Percentiles rank a stretch among this genome's conserved stretches.
Conservation (phyloP, 345 rosid genomes). For the Kernera saxatilis region DNA sequence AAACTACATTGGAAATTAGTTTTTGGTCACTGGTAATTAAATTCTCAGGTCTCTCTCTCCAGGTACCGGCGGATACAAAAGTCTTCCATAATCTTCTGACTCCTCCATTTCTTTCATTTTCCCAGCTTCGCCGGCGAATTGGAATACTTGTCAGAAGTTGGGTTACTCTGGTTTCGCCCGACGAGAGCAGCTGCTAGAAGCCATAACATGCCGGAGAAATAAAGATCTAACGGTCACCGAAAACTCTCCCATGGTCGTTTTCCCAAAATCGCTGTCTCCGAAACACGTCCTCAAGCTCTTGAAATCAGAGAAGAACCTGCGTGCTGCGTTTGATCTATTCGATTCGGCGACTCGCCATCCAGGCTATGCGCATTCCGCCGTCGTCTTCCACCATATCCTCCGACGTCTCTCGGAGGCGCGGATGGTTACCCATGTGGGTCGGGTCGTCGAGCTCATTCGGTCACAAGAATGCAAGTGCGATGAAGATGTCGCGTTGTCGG, state of each 20-base stretch:
- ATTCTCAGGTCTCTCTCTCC: neutral
- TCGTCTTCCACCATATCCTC: constrained; percentile 72
- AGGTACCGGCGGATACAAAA: neutral
- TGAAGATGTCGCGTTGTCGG: constrained; percentile 69
- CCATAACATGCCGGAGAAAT: constrained; percentile 10
- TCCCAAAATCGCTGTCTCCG: constrained; percentile 53
- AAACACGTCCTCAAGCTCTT: constrained; percentile 56
- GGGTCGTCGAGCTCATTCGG: constrained; percentile 53
- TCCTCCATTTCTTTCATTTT: neutral
- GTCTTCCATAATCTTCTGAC: neutral
- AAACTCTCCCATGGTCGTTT: constrained; percentile 43
- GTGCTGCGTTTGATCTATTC: constrained; percentile 53
- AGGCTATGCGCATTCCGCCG: constrained; percentile 48
- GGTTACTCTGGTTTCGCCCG: neutral
- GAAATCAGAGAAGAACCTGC: constrained; percentile 49
- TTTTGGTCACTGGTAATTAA: neutral
- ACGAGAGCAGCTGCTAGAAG: neutral
- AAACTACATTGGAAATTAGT: neutral
- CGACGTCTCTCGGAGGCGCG: constrained; percentile 54
- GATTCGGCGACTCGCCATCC: constrained; percentile 59
- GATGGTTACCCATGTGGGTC: constrained; percentile 42
- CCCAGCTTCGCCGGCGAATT: neutral
- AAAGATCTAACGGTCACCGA: constrained; percentile 10
- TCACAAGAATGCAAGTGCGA: constrained; percentile 57
- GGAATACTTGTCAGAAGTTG: neutral